Evolutionary conservation across 2,329 filamentous ascomycete genomes (phyloP).

Genomic region (Dendrostoma leiphaemia): DNA sequence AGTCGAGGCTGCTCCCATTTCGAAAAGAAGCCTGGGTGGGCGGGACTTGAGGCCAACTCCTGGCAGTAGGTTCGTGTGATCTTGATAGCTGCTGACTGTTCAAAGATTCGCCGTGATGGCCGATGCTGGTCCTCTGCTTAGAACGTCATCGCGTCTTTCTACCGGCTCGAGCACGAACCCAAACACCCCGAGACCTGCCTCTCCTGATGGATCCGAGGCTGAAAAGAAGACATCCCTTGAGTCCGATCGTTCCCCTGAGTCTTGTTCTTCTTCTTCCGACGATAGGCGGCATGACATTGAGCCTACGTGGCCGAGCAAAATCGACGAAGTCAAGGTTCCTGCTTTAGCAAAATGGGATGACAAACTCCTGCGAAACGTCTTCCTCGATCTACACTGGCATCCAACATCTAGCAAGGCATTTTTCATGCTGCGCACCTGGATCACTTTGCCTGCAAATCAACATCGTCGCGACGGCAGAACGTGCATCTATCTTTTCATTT

Average conservation of each 20-base stretch:
- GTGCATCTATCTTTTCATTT: constrained; percentile 4
- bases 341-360: constrained; percentile 5
- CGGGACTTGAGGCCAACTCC: not conserved
- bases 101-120: not conserved
- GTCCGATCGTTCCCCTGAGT: not conserved
- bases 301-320: constrained; percentile 7
- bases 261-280: not conserved
- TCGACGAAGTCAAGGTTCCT: constrained; percentile 6
- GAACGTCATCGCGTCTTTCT: not conserved
- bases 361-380: not conserved
- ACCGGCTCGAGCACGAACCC: constrained; percentile 11
- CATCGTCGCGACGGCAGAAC: constrained; percentile 8
- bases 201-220: not conserved
- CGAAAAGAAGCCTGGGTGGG: not conserved
- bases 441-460: not conserved
- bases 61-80: not conserved
- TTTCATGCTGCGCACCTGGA: constrained; percentile 2
- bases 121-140: not conserved
- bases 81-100: not conserved
- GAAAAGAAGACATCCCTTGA: not conserved
- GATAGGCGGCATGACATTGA: constrained; percentile 2
- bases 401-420: constrained; percentile 8
- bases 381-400: constrained; percentile 12
- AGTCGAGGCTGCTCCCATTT: constrained; percentile 5
- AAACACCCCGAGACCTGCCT: not conserved